Evolutionary conservation across 2,329 filamentous ascomycete genomes (phyloP).

Genomic region (Penicillium sp.): DNA sequence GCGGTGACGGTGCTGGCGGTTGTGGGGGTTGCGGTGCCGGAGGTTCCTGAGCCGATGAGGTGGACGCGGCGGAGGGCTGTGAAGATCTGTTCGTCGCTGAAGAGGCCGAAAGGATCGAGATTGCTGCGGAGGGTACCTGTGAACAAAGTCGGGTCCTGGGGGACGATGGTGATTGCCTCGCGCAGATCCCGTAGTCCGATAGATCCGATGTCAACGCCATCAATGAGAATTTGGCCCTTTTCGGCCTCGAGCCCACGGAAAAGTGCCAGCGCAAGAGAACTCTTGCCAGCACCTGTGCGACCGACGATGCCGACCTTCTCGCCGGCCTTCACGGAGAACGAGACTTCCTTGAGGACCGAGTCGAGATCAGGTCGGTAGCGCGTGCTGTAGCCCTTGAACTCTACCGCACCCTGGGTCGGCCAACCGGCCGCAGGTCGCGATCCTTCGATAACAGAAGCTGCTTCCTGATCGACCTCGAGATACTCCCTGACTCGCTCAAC

Average conservation of each 20-base stretch:
- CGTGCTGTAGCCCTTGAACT: slow-evolving; percentile 86
- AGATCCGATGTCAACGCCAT: slow-evolving; percentile 80
- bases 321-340: slow-evolving; percentile 76
- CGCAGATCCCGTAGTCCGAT: slow-evolving; percentile 93
- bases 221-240: slow-evolving; percentile 81
- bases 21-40: slow-evolving; percentile 36
- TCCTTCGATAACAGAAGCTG: slow-evolving; percentile 69
- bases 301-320: slow-evolving; percentile 97
- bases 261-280: slow-evolving; percentile 84
- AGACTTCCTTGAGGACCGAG: slow-evolving; percentile 76
- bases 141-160: slow-evolving; percentile 90
- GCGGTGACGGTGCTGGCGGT: slow-evolving; percentile 28
- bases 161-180: slow-evolving; percentile 93
- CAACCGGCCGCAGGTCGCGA: slow-evolving; percentile 74
- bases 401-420: slow-evolving; percentile 79
- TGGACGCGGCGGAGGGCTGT: slow-evolving; percentile 82
- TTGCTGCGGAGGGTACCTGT: slow-evolving; percentile 88
- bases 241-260: slow-evolving; percentile 94
- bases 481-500: slow-evolving; percentile 98
- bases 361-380: slow-evolving; percentile 85
- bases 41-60: slow-evolving; percentile 57
- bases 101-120: slow-evolving; percentile 83
- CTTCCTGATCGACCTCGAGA: slow-evolving; percentile 92
- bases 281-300: slow-evolving; percentile 93
- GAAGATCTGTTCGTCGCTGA: slow-evolving; percentile 88